Percentiles rank a stretch among this genome's conserved stretches.
Conservation (phyloP, 148 eudicot genomes). For the Drosera capensis region DNA sequence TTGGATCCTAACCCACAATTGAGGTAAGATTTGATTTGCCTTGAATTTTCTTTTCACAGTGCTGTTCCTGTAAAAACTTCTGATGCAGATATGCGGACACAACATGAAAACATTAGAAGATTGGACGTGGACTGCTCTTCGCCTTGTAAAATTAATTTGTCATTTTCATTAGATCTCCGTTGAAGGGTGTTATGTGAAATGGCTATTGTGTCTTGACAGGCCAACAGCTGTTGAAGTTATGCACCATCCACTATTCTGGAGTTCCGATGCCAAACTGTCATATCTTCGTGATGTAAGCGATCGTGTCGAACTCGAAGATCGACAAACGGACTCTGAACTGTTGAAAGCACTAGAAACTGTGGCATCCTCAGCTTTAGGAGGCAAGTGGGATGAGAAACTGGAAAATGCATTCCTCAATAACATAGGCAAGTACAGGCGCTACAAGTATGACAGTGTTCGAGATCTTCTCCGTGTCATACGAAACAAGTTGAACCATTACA, state of each 20-base stretch:
- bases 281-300: constrained; percentile 93
- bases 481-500: constrained; percentile 75
- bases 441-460: constrained; percentile 71
- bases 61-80: too few species aligned
- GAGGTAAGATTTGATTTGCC: constrained; percentile 28
- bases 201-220: constrained; percentile 19
- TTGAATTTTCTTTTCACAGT: background rate
- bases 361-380: constrained; percentile 38
- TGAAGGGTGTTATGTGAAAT: constrained; percentile 1
- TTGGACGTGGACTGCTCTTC: too few species aligned
- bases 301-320: constrained; percentile 82
- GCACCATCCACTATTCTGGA: constrained; percentile 85
- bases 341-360: constrained; percentile 55
- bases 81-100: too few species aligned
- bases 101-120: too few species aligned
- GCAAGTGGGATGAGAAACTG: constrained; percentile 76
- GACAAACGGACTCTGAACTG: constrained; percentile 45
- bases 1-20: constrained; percentile 47
- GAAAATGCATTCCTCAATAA: constrained; percentile 48
- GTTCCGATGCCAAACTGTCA: constrained; percentile 61
- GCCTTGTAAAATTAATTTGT: too few species aligned
- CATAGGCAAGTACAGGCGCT: constrained; percentile 61
- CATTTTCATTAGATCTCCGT: too few species aligned
- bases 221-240: constrained; percentile 66
- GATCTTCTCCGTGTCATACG: constrained; percentile 82